Evolutionary conservation across 495 filamentous ascomycete genomes (phyloP).

Genomic region (Cercophora samala): DNA sequence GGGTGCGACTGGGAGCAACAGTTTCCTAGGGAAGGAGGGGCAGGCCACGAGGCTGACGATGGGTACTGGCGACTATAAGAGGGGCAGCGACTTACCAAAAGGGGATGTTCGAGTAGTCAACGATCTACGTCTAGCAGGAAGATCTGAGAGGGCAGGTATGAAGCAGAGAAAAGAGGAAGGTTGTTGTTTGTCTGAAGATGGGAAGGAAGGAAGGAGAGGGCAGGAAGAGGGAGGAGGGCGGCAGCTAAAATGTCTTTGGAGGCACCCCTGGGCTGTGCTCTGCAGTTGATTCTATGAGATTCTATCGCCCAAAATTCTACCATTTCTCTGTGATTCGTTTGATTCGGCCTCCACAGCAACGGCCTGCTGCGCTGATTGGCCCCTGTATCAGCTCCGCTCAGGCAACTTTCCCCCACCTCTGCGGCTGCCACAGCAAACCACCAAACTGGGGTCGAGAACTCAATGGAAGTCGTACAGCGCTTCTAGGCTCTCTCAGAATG

Average conservation of each 20-base stretch:
- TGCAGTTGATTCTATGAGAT: slow-evolving; percentile 37
- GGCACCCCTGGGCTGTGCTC: slow-evolving; percentile 30
- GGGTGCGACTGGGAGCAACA: not conserved
- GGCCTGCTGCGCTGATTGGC: slow-evolving; percentile 26
- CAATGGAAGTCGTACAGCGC: slow-evolving; percentile 7
- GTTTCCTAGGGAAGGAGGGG: not conserved
- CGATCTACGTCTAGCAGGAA: slow-evolving; percentile 21
- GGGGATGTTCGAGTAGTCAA: slow-evolving; percentile 6
- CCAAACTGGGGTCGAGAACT: not conserved
- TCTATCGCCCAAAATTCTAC: slow-evolving; percentile 37
- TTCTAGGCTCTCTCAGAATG: slow-evolving; percentile 14
- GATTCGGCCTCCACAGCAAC: slow-evolving; percentile 32
- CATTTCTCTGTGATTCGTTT: slow-evolving; percentile 35
- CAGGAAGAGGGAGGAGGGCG: slow-evolving; percentile 21
- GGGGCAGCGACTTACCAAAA: slow-evolving; percentile 27
- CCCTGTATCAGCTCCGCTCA: slow-evolving; percentile 16
- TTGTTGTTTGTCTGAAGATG: slow-evolving; percentile 24
- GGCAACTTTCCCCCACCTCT: slow-evolving; percentile 21
- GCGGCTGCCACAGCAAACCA: slow-evolving; percentile 25
- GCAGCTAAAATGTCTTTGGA: slow-evolving; percentile 38
- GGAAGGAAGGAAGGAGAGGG: slow-evolving; percentile 19
- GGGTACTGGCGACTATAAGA: slow-evolving; percentile 4
- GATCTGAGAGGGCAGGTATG: not conserved
- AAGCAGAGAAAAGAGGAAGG: slow-evolving; percentile 20
- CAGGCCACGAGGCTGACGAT: not conserved